Conservation (phyloP, 192 early-diverging fungal genomes). For the Funneliformis mosseae region DNA sequence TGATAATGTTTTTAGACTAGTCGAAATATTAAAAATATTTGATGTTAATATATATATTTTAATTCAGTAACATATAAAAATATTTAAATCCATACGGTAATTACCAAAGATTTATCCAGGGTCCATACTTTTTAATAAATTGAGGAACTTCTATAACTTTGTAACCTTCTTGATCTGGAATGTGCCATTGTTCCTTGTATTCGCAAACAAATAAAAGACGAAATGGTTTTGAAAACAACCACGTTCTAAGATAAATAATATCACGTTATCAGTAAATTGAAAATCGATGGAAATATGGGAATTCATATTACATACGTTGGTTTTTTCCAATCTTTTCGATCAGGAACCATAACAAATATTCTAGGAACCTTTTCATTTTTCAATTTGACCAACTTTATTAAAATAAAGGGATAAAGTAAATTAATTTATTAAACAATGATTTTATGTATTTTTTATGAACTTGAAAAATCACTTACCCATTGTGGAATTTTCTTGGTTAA, state of each 20-base stretch:
- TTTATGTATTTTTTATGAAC: background rate
- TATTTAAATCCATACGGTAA: background rate
- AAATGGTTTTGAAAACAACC: background rate
- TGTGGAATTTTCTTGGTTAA: background rate
- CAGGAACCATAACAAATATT: background rate
- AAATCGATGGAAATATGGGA: background rate
- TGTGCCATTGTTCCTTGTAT: background rate
- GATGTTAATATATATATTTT: too few relatives aligned
- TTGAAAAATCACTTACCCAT: background rate
- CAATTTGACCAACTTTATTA: background rate
- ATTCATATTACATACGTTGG: background rate
- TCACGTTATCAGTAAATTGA: background rate
- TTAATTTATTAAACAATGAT: background rate
- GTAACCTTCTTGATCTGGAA: background rate
- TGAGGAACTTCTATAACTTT: background rate
- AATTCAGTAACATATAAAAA: too few relatives aligned
- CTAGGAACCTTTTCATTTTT: background rate
- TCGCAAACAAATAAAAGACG: background rate
- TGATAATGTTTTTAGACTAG: background rate
- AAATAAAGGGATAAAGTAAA: background rate
- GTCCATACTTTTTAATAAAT: background rate
- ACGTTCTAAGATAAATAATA: background rate
- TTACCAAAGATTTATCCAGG: background rate
- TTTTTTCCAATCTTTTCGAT: background rate
- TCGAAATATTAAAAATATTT: background rate